Base-by-base conservation (phyloP, 2,329 filamentous ascomycete genomes). In the Aureobasidium leucospermi region DNA sequence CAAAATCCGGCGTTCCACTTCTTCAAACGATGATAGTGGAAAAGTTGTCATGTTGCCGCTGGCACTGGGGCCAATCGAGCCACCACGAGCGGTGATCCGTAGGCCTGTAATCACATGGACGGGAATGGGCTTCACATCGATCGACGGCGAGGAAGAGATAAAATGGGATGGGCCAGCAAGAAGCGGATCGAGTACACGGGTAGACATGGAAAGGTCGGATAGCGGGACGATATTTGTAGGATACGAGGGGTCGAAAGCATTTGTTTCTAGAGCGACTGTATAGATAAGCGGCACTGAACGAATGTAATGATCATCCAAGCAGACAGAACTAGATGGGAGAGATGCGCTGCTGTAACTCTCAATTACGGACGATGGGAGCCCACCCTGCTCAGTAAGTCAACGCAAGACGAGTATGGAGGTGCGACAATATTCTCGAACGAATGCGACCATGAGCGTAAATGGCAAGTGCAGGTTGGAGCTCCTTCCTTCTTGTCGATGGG, bases 171-270 rank as follows among this genome's bases (percentile, higher is more conserved):
- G 15, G 1, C 48, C 19, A 4, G 36, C 1, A 4, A 19, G 19
- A 2, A 52, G 48, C 11, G 36, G 36, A n/a, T 52, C 48, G 48
- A 41, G 36, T 52, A 52, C 48, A 11, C 34, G 48, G 36, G 23
- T 52, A 4, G 48, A 52, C 8, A 52, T 52, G 48, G 23, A 13
- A 4, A 10, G 36, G 13, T 52, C 48, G 48, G 48, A 52, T 15
- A 52, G 48, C 48, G 48, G 48, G 4, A 52, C 48, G 13, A 52
- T 52, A 41, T 52, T 52, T 52, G 48, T 52, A 41, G 48, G 48
- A 52, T 52, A 52, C 23, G 48, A 52, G 15, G 48, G 48, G 3
- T 52, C 48, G 36, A 52, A 52, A 41, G 48, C 34, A 13, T 39
- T 39, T 13, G 23, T 3, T 3, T 9, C 36, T 31, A 31, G 34